Evolutionary conservation across 306 rosid genomes (phyloP).

Genomic region (Heteromeles arbutifolia): DNA sequence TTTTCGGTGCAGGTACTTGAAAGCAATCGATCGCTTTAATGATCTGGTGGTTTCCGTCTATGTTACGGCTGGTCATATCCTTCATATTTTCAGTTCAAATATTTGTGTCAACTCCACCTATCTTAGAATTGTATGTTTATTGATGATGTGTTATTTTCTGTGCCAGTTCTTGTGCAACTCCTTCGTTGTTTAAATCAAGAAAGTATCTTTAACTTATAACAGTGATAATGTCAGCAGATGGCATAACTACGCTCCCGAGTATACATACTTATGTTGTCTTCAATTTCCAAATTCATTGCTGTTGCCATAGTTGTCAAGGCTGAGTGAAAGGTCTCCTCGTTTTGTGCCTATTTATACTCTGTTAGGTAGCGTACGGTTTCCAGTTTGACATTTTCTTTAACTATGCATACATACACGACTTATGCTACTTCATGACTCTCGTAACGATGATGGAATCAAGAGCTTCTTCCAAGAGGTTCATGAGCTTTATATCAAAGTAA

Average conservation of each 20-base stretch:
- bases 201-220: not conserved
- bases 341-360: not conserved
- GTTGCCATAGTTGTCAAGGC: not conserved
- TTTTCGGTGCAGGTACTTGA: slow-evolving; percentile 77
- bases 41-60: slow-evolving; percentile 87
- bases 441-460: slow-evolving; percentile 96
- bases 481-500: slow-evolving; percentile 91
- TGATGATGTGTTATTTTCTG: no score
- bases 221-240: not conserved
- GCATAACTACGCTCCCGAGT: not conserved
- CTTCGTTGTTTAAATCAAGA: not conserved
- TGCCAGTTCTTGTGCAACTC: not conserved
- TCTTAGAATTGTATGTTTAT: not conserved
- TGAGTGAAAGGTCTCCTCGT: slow-evolving; percentile 2
- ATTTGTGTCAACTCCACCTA: not conserved
- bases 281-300: not conserved
- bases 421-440: slow-evolving; percentile 93
- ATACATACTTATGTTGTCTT: not conserved
- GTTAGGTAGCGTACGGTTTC: not conserved
- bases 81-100: not conserved
- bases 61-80: slow-evolving; percentile 99
- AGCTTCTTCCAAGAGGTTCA: slow-evolving; percentile 98
- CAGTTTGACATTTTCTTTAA: slow-evolving; percentile 46
- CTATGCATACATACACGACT: slow-evolving; percentile 69
- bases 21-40: slow-evolving; percentile 85